Conservation (phyloP, 306 rosid species). For the Vigna unguiculata region DNA sequence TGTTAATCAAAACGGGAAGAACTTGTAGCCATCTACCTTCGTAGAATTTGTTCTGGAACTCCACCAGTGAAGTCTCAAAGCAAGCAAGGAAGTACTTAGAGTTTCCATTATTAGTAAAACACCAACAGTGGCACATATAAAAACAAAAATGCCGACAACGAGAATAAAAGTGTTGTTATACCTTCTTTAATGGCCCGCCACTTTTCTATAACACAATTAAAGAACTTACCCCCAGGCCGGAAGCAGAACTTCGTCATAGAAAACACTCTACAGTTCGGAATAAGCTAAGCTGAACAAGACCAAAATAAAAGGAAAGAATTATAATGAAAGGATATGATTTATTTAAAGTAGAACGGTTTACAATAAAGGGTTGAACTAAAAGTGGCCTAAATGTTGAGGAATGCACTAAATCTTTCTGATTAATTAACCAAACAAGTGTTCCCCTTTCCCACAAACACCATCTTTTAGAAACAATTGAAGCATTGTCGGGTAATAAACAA, state of each 20-base stretch:
- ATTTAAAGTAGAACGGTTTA: conserved; percentile 13
- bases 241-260: conserved; percentile 85
- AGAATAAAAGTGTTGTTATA: conserved; percentile 65
- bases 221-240: conserved; percentile 60
- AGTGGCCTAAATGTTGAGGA: background rate
- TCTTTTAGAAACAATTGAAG: no score
- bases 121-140: conserved; percentile 81
- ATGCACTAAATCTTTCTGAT: background rate
- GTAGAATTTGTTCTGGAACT: conserved; percentile 93
- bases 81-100: conserved; percentile 93
- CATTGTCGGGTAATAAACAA: no score
- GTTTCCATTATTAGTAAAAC: conserved; percentile 91
- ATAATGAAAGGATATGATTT: conserved; percentile 15
- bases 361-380: background rate
- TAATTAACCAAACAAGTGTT: background rate
- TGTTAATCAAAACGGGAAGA: conserved; percentile 73
- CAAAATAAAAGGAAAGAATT: conserved; percentile 20
- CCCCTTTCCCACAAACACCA: no score
- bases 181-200: background rate
- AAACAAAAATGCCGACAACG: conserved; percentile 74
- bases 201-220: conserved; percentile 20
- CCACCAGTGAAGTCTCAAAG: conserved; percentile 96
- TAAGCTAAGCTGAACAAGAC: conserved; percentile 76
- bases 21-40: conserved; percentile 93
- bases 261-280: conserved; percentile 90